Evolutionary conservation across 371 early-diverging fungal genomes (phyloP).

Genomic region (Circinella minor): DNA sequence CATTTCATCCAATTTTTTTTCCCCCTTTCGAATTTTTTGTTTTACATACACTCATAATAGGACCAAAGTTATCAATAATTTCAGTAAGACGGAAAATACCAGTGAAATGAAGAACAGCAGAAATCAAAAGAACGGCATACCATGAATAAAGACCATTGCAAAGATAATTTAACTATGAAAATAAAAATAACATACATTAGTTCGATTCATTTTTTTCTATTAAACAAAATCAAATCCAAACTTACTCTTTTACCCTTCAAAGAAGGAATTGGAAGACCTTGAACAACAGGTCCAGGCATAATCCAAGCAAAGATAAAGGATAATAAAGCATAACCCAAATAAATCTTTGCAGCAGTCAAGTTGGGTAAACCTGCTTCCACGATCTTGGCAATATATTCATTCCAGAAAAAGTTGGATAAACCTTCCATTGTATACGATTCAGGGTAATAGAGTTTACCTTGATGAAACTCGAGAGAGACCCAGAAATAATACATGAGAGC

Average conservation of each 20-base stretch:
- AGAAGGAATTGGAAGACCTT: slow-evolving; percentile 74
- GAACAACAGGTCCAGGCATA: slow-evolving; percentile 73
- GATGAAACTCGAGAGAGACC: slow-evolving; percentile 69
- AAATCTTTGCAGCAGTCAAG: slow-evolving; percentile 58
- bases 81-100: slow-evolving; percentile 55
- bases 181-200: no score
- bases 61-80: slow-evolving; percentile 69
- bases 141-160: slow-evolving; percentile 65
- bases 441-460: slow-evolving; percentile 63
- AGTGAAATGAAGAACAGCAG: slow-evolving; percentile 53
- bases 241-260: slow-evolving; percentile 59
- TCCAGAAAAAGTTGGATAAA: slow-evolving; percentile 42
- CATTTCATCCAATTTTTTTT: neutral
- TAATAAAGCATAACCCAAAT: slow-evolving; percentile 63
- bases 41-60: slow-evolving; percentile 54
- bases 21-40: neutral
- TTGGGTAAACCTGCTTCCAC: slow-evolving; percentile 58
- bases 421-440: slow-evolving; percentile 38
- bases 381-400: slow-evolving; percentile 50
- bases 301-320: slow-evolving; percentile 60
- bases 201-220: no score
- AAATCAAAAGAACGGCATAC: slow-evolving; percentile 54
- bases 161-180: slow-evolving; percentile 49
- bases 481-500: slow-evolving; percentile 77
- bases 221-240: no score